These are phyloP conservation scores for Aspergillus sclerotialis DNA, from an alignment of 2,329 filamentous ascomycete genomes.

Conservation along the genomic window DNA sequence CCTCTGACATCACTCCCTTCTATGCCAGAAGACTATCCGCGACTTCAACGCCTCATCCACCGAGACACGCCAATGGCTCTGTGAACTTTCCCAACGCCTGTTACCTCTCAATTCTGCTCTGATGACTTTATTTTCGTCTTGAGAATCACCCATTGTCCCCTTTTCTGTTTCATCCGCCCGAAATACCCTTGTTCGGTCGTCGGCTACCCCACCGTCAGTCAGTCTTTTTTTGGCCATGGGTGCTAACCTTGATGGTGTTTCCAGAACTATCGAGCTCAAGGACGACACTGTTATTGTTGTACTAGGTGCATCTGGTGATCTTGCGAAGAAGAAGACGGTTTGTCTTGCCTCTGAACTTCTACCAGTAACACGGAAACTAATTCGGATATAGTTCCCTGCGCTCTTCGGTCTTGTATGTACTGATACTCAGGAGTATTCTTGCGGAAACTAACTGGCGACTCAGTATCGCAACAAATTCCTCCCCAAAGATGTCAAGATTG, in stretches of 20 bases:
- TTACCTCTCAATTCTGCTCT: slow-evolving; percentile 1
- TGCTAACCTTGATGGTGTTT: slow-evolving; percentile 33
- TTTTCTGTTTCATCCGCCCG: background rate
- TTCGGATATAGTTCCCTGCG: slow-evolving; percentile 68
- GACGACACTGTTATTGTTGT: slow-evolving; percentile 97
- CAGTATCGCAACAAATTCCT: slow-evolving; percentile 99
- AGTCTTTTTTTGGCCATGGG: slow-evolving; percentile 1
- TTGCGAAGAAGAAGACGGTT: slow-evolving; percentile 99
- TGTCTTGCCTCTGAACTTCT: slow-evolving; percentile 24
- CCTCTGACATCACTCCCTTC: slow-evolving; percentile 34
- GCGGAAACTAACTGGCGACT: slow-evolving; percentile 10
- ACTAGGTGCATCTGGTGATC: slow-evolving; percentile 90
- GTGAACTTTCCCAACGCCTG: background rate
- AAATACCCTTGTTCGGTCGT: background rate
- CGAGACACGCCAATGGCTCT: background rate
- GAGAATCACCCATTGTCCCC: background rate
- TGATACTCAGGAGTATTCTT: background rate
- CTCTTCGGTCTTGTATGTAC: slow-evolving; percentile 89
- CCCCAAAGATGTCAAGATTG: slow-evolving; percentile 87
- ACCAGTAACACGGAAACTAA: slow-evolving; percentile 13
- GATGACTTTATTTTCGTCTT: background rate
- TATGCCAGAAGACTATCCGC: slow-evolving; percentile 11
- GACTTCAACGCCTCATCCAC: slow-evolving; percentile 7
- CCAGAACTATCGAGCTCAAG: slow-evolving; percentile 87
- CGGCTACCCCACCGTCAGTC: slow-evolving; percentile 5